Conservation (phyloP, 106 monocot species). For the Alisma plantagoaquatica region DNA sequence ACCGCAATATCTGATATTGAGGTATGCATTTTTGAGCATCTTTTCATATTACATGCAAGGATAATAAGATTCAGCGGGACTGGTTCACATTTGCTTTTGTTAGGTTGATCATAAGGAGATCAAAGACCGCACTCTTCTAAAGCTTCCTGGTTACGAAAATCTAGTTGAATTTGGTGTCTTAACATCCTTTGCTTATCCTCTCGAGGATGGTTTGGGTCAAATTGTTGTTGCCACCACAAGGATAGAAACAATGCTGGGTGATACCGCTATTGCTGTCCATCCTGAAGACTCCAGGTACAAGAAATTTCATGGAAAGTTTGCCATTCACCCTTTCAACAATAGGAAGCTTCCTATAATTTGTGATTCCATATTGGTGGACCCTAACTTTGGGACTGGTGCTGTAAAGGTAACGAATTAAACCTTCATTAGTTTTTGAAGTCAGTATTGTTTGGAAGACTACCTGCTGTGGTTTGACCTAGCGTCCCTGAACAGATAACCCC, state of each 20-base stretch:
- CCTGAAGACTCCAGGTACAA: conserved; percentile 68
- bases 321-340: conserved; percentile 85
- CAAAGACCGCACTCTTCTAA: conserved; percentile 60
- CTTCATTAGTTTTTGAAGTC: no score
- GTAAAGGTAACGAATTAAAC: conserved; percentile 82
- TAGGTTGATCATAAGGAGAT: conserved; percentile 90
- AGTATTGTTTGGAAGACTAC: no score
- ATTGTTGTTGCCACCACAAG: conserved; percentile 94
- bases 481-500: conserved; percentile 98
- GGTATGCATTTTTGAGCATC: conserved; percentile 20
- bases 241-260: conserved; percentile 98
- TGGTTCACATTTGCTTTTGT: neutral
- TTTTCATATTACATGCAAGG: no score
- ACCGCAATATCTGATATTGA: conserved; percentile 99
- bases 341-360: conserved; percentile 78
- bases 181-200: conserved; percentile 81
- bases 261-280: conserved; percentile 95
- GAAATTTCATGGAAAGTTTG: conserved; percentile 85
- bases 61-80: no score
- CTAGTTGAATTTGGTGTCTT: conserved; percentile 80
- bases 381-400: conserved; percentile 89
- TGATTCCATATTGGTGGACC: conserved; percentile 80
- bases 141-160: conserved; percentile 65
- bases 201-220: conserved; percentile 72
- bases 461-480: no score